phyloP scores from a whole-genome alignment of 805 yeast genomes.

The Candida coquimbonensis region DNA sequence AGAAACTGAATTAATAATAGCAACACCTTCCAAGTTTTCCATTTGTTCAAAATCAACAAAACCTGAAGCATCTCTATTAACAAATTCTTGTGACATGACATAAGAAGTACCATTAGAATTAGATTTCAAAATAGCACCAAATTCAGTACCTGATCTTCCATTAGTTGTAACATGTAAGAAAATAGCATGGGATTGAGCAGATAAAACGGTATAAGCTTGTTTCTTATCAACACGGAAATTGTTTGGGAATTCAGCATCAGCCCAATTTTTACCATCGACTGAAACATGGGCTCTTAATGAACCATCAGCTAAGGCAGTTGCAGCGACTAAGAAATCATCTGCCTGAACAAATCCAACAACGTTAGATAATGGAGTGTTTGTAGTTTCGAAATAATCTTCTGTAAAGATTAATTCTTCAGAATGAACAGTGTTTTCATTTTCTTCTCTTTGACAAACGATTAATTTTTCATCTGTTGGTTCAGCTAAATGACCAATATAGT shows the following conservation, averaged over 20 bases:
- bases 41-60: constrained; percentile 86
- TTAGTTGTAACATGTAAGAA: constrained; percentile 79
- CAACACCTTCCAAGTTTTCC: constrained; percentile 78
- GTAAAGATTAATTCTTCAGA: constrained; percentile 26
- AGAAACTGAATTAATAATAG: constrained; percentile 62
- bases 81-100: constrained; percentile 57
- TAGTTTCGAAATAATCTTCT: constrained; percentile 19
- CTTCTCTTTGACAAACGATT: constrained; percentile 56
- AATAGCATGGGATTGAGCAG: constrained; percentile 62
- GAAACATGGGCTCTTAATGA: constrained; percentile 67
- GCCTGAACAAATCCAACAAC: constrained; percentile 71
- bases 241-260: constrained; percentile 75
- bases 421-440: constrained; percentile 25
- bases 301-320: constrained; percentile 43
- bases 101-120: constrained; percentile 89
- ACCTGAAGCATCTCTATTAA: constrained; percentile 67
- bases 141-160: constrained; percentile 43
- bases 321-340: constrained; percentile 69
- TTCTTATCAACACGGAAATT: constrained; percentile 50
- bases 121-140: constrained; percentile 78
- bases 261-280: constrained; percentile 68
- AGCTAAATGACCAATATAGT: constrained; percentile 55
- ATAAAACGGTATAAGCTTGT: constrained; percentile 74
- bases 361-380: constrained; percentile 39
- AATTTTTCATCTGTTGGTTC: constrained; percentile 39